These are phyloP conservation scores for Lichenothelia convexa DNA, from an alignment of 495 filamentous ascomycete species.

Conservation along the genomic window DNA sequence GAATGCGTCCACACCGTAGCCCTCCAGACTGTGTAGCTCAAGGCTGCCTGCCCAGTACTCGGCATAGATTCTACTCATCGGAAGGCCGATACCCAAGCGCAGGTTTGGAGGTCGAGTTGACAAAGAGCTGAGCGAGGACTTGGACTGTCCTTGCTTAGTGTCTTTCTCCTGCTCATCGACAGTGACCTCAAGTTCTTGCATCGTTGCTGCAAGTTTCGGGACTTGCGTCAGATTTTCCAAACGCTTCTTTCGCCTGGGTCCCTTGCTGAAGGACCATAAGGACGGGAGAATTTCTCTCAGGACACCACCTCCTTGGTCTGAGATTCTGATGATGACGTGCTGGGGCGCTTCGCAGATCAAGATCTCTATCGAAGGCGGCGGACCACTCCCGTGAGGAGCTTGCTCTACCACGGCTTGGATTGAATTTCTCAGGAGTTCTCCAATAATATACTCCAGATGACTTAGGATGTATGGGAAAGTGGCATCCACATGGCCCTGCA, in stretches of 20 bases:
- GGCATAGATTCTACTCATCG: constrained; percentile 85
- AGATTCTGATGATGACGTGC: constrained; percentile 91
- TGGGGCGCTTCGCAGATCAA: constrained; percentile 86
- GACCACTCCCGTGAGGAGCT: constrained; percentile 22
- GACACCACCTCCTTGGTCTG: constrained; percentile 87
- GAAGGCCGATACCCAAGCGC: constrained; percentile 80
- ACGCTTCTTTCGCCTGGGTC: constrained; percentile 50
- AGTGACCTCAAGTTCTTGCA: constrained; percentile 54
- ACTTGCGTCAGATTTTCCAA: constrained; percentile 72
- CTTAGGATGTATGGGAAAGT: constrained; percentile 93
- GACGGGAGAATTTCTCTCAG: constrained; percentile 68
- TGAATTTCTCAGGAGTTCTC: constrained; percentile 86
- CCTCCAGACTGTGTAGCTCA: constrained; percentile 82
- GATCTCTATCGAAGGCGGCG: constrained; percentile 72
- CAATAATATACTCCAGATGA: constrained; percentile 92
- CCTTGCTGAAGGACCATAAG: constrained; percentile 93
- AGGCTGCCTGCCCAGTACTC: constrained; percentile 96
- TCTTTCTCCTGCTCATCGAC: constrained; percentile 13
- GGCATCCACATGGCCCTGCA: constrained; percentile 71
- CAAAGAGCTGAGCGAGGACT: constrained; percentile 53
- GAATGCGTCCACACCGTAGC: constrained; percentile 95
- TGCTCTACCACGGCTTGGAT: constrained; percentile 80
- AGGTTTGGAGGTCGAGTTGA: constrained; percentile 72
- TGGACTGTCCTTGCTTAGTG: constrained; percentile 11
- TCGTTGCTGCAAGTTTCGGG: constrained; percentile 81